phyloP scores from a whole-genome alignment of 2,329 filamentous ascomycete genomes.

The Alternaria solani region DNA sequence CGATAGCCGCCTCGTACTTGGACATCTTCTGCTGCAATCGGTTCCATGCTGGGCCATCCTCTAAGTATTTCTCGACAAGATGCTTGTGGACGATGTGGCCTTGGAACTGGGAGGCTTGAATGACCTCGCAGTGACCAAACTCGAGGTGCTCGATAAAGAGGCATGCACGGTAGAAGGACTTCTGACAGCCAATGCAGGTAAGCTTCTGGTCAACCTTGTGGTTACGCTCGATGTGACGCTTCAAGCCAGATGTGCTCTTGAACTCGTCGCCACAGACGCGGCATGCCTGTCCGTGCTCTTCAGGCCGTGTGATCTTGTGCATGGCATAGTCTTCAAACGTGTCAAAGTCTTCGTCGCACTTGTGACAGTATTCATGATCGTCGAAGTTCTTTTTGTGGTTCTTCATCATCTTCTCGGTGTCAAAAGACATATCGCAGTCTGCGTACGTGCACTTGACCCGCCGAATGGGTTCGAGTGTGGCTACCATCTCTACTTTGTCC shows the following conservation, averaged over 20 bases:
- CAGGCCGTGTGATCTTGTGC: constrained; percentile 55
- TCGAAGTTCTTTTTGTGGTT: constrained; percentile 59
- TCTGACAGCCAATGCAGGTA: constrained; percentile 61
- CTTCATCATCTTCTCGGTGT: constrained; percentile 56
- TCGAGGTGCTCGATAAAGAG: constrained; percentile 65
- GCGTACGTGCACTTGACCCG: constrained; percentile 55
- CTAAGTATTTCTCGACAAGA: constrained; percentile 51
- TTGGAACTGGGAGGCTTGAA: constrained; percentile 55
- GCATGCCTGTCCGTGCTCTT: constrained; percentile 61
- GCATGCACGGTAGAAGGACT: constrained; percentile 58
- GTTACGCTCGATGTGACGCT: constrained; percentile 59
- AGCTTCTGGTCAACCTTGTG: constrained; percentile 62
- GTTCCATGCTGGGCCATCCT: constrained; percentile 20
- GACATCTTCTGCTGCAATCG: constrained; percentile 44
- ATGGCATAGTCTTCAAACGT: constrained; percentile 55
- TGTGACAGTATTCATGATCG: constrained; percentile 57
- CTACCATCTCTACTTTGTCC: constrained; percentile 31
- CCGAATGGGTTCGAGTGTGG: constrained; percentile 30
- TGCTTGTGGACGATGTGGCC: constrained; percentile 61
- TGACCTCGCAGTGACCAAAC: constrained; percentile 57
- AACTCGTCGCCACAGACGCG: constrained; percentile 66
- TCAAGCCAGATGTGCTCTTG: constrained; percentile 60
- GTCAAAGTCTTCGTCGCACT: constrained; percentile 57
- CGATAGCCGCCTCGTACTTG: constrained; percentile 36
- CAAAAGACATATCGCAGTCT: constrained; percentile 58